phyloP scores from a whole-genome alignment of 768 basidiomycete genomes.

The Kwoniella botswanensis region DNA sequence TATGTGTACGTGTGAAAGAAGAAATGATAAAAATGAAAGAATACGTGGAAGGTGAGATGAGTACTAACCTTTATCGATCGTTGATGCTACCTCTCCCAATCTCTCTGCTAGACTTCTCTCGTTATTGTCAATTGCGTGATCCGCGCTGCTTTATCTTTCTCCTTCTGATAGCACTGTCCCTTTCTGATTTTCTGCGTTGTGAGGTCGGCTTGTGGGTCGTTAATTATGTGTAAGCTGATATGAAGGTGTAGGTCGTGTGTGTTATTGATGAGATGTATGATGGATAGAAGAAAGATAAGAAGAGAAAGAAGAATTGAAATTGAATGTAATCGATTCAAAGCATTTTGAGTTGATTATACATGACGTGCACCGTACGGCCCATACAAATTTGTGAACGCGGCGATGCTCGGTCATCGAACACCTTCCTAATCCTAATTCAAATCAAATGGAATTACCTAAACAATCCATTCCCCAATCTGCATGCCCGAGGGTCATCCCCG shows the following conservation, averaged over 20 bases:
- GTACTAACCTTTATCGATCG: conserved; percentile 7
- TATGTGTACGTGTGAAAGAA: neutral
- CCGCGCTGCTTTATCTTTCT: neutral
- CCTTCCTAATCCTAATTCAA: neutral
- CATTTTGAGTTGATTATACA: neutral
- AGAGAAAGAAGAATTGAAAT: neutral
- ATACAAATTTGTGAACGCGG: neutral
- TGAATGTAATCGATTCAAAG: neutral
- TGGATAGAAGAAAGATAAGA: neutral
- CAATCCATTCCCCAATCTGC: neutral
- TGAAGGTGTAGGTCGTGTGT: no score
- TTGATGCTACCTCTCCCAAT: neutral
- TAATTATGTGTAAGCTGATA: neutral
- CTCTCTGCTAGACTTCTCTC: neutral
- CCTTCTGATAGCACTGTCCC: neutral
- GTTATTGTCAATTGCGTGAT: conserved; percentile 3
- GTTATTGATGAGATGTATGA: neutral
- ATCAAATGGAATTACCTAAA: neutral
- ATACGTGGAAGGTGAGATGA: neutral
- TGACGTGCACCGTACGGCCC: conserved; percentile 6
- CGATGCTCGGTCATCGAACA: conserved; percentile 16
- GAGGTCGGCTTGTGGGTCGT: neutral
- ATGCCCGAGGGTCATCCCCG: conserved; percentile 11
- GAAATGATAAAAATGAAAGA: neutral
- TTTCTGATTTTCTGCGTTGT: neutral